These are phyloP conservation scores for Sclerotinia nivalis DNA, from an alignment of 2,329 filamentous ascomycete species.

Conservation along the genomic window DNA sequence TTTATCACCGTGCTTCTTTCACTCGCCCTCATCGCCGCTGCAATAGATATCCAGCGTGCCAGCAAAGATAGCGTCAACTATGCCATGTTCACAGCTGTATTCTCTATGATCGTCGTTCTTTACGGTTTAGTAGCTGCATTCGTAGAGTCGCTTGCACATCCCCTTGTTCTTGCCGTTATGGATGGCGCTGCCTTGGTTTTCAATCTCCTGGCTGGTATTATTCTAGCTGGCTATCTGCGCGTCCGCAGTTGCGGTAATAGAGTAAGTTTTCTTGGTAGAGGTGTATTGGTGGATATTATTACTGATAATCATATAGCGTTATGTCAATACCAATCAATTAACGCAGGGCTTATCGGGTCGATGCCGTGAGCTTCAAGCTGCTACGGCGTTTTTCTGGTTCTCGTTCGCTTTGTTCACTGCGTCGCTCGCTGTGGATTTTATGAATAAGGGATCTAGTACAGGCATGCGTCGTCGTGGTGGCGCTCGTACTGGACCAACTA, in stretches of 20 bases:
- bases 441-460: constrained; percentile 6
- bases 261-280: constrained; percentile 45
- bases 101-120: constrained; percentile 65
- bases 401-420: constrained; percentile 64
- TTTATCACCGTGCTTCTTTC: constrained; percentile 39
- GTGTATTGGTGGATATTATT: background rate
- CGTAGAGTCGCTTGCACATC: constrained; percentile 53
- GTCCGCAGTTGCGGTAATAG: constrained; percentile 66
- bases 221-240: constrained; percentile 68
- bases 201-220: constrained; percentile 69
- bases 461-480: constrained; percentile 34
- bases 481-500: constrained; percentile 49
- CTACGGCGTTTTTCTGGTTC: constrained; percentile 78
- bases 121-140: constrained; percentile 61
- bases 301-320: constrained; percentile 37
- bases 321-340: constrained; percentile 54
- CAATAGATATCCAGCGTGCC: constrained; percentile 54
- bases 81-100: constrained; percentile 67
- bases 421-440: constrained; percentile 51
- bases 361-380: constrained; percentile 74
- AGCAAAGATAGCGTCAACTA: constrained; percentile 58
- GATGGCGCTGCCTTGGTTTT: constrained; percentile 63
- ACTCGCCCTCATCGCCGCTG: constrained; percentile 40
- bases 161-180: constrained; percentile 53
- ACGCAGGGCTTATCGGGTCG: constrained; percentile 62